Conservation (phyloP, 2,329 filamentous ascomycete genomes). For the Hypoxylon sp. region DNA sequence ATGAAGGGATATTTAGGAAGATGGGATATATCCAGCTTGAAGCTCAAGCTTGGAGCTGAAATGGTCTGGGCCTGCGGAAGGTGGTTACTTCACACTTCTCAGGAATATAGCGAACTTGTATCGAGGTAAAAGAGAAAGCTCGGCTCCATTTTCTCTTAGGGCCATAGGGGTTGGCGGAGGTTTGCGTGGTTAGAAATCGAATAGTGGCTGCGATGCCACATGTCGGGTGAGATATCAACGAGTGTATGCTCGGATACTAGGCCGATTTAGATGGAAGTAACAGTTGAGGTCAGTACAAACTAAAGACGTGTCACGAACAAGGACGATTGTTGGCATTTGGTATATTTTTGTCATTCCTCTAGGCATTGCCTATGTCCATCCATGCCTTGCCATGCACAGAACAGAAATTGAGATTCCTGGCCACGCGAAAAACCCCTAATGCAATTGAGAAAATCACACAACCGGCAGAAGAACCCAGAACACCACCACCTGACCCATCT, state of each 20-base stretch:
- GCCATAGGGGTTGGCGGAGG: too few species aligned
- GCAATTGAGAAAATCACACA: conserved; percentile 53
- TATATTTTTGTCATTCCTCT: conserved; percentile 51
- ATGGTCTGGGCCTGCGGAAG: not conserved
- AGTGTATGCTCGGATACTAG: not conserved
- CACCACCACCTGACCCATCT: conserved; percentile 35
- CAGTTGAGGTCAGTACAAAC: not conserved
- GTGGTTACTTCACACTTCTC: not conserved
- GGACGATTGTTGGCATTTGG: conserved; percentile 45
- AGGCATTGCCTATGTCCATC: conserved; percentile 49
- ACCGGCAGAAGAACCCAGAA: conserved; percentile 52
- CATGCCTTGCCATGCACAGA: conserved; percentile 50
- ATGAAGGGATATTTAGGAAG: too few species aligned
- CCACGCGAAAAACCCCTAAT: conserved; percentile 53
- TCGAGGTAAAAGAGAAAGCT: not conserved
- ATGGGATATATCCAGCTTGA: not conserved
- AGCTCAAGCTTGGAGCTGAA: not conserved
- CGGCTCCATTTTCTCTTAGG: not conserved
- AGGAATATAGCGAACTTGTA: not conserved
- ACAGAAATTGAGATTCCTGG: conserved; percentile 47
- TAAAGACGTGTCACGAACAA: conserved; percentile 20
- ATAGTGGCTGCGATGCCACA: too few species aligned
- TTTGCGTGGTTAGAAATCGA: not conserved
- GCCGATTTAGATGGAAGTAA: not conserved
- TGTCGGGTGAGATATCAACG: not conserved